Percentiles rank a stretch among this genome's conserved stretches.
phyloP scores from a whole-genome alignment of 495 filamentous ascomycete species.

The Amorphotheca resinae region DNA sequence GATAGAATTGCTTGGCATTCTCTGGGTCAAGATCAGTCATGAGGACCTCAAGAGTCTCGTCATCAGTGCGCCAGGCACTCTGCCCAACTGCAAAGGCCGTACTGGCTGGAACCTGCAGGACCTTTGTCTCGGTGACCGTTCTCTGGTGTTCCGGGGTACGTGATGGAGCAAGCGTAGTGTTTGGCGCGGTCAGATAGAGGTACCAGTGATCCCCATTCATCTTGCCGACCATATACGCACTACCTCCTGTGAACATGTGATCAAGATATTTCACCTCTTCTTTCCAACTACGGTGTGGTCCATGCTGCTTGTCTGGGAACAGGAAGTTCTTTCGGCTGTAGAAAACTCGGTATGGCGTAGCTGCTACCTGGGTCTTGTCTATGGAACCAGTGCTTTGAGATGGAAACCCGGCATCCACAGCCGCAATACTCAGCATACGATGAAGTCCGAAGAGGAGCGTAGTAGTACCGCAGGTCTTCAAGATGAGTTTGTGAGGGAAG shows the following conservation, averaged over 20 bases:
- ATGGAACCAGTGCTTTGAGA: constrained; percentile 3
- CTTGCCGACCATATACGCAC: constrained; percentile 98
- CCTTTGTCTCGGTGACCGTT: constrained; percentile 51
- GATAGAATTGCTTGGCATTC: constrained; percentile 93
- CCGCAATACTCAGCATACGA: constrained; percentile 82
- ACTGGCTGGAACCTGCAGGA: constrained; percentile 41
- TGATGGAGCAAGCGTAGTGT: constrained; percentile 71
- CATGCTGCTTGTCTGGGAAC: constrained; percentile 87
- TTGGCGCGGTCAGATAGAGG: constrained; percentile 84
- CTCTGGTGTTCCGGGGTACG: constrained; percentile 48
- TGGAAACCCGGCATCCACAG: constrained; percentile 76
- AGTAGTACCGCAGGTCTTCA: constrained; percentile 98
- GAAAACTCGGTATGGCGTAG: constrained; percentile 89
- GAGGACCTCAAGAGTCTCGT: constrained; percentile 93
- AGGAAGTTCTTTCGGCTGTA: constrained; percentile 98
- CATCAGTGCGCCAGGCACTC: constrained; percentile 30
- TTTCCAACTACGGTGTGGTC: constrained; percentile 94
- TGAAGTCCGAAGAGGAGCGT: constrained; percentile 82
- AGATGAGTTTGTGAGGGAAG: constrained; percentile 95
- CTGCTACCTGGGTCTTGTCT: constrained; percentile 47
- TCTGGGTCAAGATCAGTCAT: constrained; percentile 95
- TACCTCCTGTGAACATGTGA: constrained; percentile 77
- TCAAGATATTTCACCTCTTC: constrained; percentile 90
- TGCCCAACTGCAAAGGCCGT: constrained; percentile 10
- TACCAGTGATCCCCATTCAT: constrained; percentile 99